Evolutionary conservation across 2,329 filamentous ascomycete species (phyloP).

Genomic region (Fusarium sp.): DNA sequence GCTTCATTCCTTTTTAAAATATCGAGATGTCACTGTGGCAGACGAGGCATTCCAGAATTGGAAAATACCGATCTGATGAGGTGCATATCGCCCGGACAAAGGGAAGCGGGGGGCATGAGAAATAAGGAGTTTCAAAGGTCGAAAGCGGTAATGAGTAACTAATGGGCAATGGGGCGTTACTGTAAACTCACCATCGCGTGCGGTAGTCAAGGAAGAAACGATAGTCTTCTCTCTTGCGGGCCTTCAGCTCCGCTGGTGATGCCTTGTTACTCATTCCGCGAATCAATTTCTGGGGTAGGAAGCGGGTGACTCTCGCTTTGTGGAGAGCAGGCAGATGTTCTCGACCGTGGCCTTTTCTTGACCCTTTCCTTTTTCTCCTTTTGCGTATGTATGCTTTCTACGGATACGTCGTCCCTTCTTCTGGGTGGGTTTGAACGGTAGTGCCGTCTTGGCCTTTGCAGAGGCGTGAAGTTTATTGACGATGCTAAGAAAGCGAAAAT

Average conservation of each 20-base stretch:
- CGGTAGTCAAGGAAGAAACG: constrained; percentile 83
- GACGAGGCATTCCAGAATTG: constrained; percentile 14
- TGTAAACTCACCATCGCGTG: constrained; percentile 78
- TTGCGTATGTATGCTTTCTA: background rate
- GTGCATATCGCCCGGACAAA: constrained; percentile 5
- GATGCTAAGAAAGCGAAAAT: constrained; percentile 14
- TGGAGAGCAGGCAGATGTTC: constrained; percentile 9
- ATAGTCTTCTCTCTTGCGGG: constrained; percentile 78
- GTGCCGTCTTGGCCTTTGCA: constrained; percentile 22
- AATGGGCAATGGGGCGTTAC: background rate
- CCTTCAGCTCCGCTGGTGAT: constrained; percentile 63
- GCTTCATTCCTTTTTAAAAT: constrained; percentile 17
- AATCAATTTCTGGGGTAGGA: constrained; percentile 9
- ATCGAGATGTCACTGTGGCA: constrained; percentile 17
- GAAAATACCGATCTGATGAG: constrained; percentile 6
- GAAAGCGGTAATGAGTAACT: constrained; percentile 6
- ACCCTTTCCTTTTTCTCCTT: background rate
- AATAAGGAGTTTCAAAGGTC: background rate
- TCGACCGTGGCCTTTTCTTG: constrained; percentile 11
- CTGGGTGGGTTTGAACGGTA: constrained; percentile 1
- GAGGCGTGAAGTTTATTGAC: constrained; percentile 30
- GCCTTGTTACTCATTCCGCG: constrained; percentile 33
- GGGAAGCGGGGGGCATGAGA: background rate
- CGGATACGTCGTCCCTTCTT: too few relatives aligned
- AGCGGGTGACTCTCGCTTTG: background rate